phyloP scores from a whole-genome alignment of 305 asterid species.

The Solanum chacoense region DNA sequence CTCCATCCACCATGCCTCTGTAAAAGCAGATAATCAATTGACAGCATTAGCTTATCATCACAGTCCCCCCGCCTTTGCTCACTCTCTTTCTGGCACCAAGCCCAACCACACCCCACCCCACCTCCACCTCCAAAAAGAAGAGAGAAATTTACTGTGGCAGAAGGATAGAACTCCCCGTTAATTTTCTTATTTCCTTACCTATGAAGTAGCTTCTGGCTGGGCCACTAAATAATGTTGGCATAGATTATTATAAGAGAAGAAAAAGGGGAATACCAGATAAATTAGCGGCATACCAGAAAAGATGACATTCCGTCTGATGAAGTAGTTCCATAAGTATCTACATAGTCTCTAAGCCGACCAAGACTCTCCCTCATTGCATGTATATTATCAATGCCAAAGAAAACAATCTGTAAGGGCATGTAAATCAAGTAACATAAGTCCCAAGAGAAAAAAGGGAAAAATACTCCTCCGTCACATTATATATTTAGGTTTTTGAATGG shows the following conservation, averaged over 20 bases:
- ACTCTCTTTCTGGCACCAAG: not conserved
- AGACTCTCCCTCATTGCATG: slow-evolving; percentile 98
- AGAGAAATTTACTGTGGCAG: not conserved
- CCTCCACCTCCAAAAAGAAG: not conserved
- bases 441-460: not conserved
- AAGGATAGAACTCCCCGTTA: not conserved
- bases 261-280: not conserved
- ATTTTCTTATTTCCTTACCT: not conserved
- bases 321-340: slow-evolving; percentile 89
- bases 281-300: slow-evolving; percentile 56
- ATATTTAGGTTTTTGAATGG: not conserved
- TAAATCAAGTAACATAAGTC: slow-evolving; percentile 10
- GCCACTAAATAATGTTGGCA: not conserved
- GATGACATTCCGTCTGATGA: slow-evolving; percentile 98
- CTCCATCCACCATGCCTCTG: slow-evolving; percentile 99
- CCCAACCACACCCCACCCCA: not conserved
- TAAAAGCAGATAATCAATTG: slow-evolving; percentile 9
- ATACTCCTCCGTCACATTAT: not conserved
- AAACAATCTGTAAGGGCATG: slow-evolving; percentile 56
- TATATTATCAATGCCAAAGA: slow-evolving; percentile 95
- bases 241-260: not conserved
- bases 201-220: not conserved
- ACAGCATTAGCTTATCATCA: not conserved
- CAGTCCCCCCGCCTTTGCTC: not conserved
- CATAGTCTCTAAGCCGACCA: slow-evolving; percentile 80